Evolutionary conservation across 1,284 basidiomycete species (phyloP), one percentile per base, ranked within the genome.

Genomic region (Malassezia caprae): DNA sequence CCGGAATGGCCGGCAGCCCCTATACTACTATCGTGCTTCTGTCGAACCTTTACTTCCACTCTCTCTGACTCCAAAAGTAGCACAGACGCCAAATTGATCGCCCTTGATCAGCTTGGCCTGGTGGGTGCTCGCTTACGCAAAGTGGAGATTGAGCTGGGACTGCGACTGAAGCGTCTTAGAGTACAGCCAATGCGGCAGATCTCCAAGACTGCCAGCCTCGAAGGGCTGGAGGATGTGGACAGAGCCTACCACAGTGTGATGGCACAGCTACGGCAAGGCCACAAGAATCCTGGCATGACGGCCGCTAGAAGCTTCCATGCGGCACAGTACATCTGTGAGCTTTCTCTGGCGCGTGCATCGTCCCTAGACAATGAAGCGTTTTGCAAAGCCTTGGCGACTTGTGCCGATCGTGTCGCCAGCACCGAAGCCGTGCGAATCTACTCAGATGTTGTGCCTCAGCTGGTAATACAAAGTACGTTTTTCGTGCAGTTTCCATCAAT

Each of bases 1-100:
- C 90, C 93, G 0, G 93, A 98, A 73, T 98, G 91, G 90, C 93
- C 94, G 0, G 91, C 87, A 7, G 88, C 93, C 1, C 81, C 84
- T 35, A 75, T 94, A 19, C 79, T 94, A 41, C 54, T 73, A 17
- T 62, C 65, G 40, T 58, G 63, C 21, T 61, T 73, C 51, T 69
- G 64, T 48, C 53, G 60, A 11, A 51, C 57, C 2, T 68, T 73
- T 48, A 47, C 54, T 24, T 48, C 43, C n/a, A 53, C 48, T 11
- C 54, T 72, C 17, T 86, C 90, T 54, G 90, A 94, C 64, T 79
- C 84, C 32, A 90, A 89, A 68, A 81, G 80, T 6, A 49, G 59
- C 19, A 61, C 59, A 3, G 69, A 72, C 28, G 61, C 67, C 17
- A 90, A 89, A 74, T 83, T 82, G 0, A 82, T 96, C 57, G 88